These are phyloP conservation scores for Hypocrella siamensis DNA, from an alignment of 2,329 filamentous ascomycete genomes.

Conservation along the genomic window DNA sequence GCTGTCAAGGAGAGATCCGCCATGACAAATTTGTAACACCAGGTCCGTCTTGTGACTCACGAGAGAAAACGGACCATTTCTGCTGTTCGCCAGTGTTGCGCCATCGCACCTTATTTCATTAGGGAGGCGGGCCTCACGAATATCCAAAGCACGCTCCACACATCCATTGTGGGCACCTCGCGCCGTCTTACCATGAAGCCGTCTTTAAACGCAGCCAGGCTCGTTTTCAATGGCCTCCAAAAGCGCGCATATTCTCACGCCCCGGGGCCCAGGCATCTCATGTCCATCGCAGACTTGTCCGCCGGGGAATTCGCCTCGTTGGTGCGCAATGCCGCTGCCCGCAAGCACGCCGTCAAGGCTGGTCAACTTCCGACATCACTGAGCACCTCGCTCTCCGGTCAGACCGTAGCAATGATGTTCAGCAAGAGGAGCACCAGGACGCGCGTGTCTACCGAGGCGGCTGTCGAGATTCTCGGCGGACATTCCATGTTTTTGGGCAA, in stretches of 20 bases:
- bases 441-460: slow-evolving; percentile 82
- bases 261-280: slow-evolving; percentile 58
- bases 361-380: slow-evolving; percentile 39
- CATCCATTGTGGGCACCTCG: too few relatives aligned
- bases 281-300: slow-evolving; percentile 79
- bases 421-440: slow-evolving; percentile 91
- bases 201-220: slow-evolving; percentile 16
- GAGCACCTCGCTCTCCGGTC: slow-evolving; percentile 47
- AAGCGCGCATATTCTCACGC: slow-evolving; percentile 26
- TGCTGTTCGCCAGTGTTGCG: too few relatives aligned
- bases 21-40: too few relatives aligned
- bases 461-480: slow-evolving; percentile 74
- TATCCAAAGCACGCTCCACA: too few relatives aligned
- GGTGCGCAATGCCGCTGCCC: slow-evolving; percentile 63
- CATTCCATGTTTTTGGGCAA: slow-evolving; percentile 95
- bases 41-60: too few relatives aligned
- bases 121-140: too few relatives aligned
- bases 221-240: slow-evolving; percentile 19
- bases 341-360: slow-evolving; percentile 66
- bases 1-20: too few relatives aligned
- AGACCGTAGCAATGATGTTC: slow-evolving; percentile 91
- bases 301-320: slow-evolving; percentile 66
- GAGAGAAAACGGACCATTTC: too few relatives aligned
- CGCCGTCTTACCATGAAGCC: slow-evolving; percentile 17
- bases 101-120: too few relatives aligned